Base-by-base conservation (phyloP, 495 filamentous ascomycete genomes). In the Lentithecium fluviatile region DNA sequence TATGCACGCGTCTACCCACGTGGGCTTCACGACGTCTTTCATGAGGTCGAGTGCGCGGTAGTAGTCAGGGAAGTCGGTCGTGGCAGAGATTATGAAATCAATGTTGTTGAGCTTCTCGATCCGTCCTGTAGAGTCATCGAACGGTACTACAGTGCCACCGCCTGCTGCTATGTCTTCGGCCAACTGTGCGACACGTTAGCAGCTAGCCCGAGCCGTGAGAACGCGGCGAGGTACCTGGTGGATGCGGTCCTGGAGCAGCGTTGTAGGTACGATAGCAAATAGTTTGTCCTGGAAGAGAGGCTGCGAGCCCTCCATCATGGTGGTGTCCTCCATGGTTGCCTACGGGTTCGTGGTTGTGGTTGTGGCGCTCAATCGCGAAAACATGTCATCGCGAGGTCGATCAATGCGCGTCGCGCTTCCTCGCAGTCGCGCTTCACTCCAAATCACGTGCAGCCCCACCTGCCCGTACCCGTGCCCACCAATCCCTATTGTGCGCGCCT, bases 31-130 rank as follows among this genome's bases (percentile, higher is more conserved):
- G 2, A 97, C 86, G n/a, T 89, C 84, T 25, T 90, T 87, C 77
- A 95, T 84, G 45, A 82, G 75, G 48, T 87, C 82, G 60, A 82
- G 79, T 2, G 90, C 84, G 40, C 82, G 80, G 38, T 81, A 72
- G 67, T 94, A 97, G 50, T 89, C 82, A 7, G 88, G 87, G 65
- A 99, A 99, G 72, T 97, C 90, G 66, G 89, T 85, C 2, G 88
- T 90, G 45, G 80, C 80, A 42, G 91, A 86, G 62, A 99, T 82
- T 64, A 99, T 86, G 70, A 97, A 91, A 12, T 88, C 95, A 54
- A 86, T 80, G 50, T 83, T 3, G 89, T 69, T n/a, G 80, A 77
- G 7, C 85, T 78, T 34, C 64, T 74, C 40, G 23, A 68, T 51
- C 19, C 55, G 61, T 13, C 58, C 62, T 4, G 25, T 73, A 73